These are phyloP conservation scores for Thyridium curvatum DNA, from an alignment of 2,329 filamentous ascomycete species.

Conservation along the genomic window DNA sequence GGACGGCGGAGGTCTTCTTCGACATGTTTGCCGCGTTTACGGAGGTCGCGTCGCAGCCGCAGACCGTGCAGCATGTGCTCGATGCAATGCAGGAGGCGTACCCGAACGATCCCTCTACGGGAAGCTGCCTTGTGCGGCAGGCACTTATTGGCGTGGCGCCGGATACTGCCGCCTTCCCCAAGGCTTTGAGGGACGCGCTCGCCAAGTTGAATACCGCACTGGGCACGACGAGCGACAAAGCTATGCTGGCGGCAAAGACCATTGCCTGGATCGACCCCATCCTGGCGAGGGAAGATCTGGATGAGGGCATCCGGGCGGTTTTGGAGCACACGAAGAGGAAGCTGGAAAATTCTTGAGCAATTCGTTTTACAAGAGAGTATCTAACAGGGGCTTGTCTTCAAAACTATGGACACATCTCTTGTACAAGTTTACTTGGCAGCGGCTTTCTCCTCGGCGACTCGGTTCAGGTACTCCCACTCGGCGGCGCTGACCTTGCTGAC, in stretches of 20 bases:
- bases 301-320: conserved; percentile 49
- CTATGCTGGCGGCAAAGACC: conserved; percentile 40
- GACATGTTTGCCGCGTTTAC: conserved; percentile 68
- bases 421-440: conserved; percentile 12
- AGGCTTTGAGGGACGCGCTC: conserved; percentile 61
- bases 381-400: neutral
- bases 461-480: conserved; percentile 61
- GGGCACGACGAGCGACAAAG: conserved; percentile 37
- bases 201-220: conserved; percentile 49
- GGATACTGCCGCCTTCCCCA: conserved; percentile 65
- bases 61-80: conserved; percentile 69
- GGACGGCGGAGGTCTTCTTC: conserved; percentile 72
- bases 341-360: conserved; percentile 16
- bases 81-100: conserved; percentile 53
- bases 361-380: conserved; percentile 1
- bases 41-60: conserved; percentile 55
- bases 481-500: conserved; percentile 60
- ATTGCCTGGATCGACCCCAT: conserved; percentile 48
- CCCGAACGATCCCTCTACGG: conserved; percentile 55
- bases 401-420: neutral
- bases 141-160: conserved; percentile 59
- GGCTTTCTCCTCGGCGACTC: conserved; percentile 40
- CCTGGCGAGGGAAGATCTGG: conserved; percentile 41
- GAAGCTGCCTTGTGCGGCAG: conserved; percentile 65
- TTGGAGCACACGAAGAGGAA: conserved; percentile 43